phyloP scores from a whole-genome alignment of 2,329 filamentous ascomycete genomes.

The Botryotinia narcissicola region DNA sequence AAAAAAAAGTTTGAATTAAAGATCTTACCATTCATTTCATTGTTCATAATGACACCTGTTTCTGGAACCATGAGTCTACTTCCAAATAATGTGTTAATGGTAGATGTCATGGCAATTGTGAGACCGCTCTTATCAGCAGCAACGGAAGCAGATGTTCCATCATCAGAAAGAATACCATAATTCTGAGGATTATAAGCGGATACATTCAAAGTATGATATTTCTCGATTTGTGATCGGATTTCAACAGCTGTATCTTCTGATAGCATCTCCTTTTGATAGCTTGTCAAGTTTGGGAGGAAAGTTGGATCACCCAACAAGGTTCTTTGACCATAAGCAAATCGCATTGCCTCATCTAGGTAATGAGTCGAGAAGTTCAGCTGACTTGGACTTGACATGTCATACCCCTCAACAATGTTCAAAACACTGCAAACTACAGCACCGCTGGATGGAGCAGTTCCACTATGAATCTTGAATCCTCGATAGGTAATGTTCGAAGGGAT shows the following conservation, averaged over 20 bases:
- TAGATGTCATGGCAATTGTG: constrained; percentile 63
- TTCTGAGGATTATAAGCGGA: constrained; percentile 61
- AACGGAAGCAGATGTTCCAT: constrained; percentile 52
- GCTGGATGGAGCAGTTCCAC: constrained; percentile 71
- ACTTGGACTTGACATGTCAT: constrained; percentile 58
- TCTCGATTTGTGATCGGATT: constrained; percentile 58
- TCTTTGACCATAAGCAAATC: constrained; percentile 64
- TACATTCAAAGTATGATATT: constrained; percentile 55
- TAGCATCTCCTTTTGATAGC: constrained; percentile 56
- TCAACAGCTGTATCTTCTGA: constrained; percentile 49
- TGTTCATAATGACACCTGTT: constrained; percentile 68
- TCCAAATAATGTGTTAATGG: constrained; percentile 66
- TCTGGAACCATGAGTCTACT: constrained; percentile 60
- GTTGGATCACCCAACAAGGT: constrained; percentile 61
- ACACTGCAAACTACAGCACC: constrained; percentile 73
- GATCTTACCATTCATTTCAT: constrained; percentile 58
- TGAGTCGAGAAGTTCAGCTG: constrained; percentile 62
- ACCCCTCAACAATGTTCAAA: constrained; percentile 74
- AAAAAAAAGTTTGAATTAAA: constrained; percentile 38
- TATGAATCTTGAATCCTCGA: constrained; percentile 67
- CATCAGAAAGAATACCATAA: constrained; percentile 52
- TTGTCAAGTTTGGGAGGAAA: constrained; percentile 56
- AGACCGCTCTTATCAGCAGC: constrained; percentile 58
- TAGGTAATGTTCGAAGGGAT: constrained; percentile 63
- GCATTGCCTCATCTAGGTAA: constrained; percentile 63